Base-by-base conservation (phyloP, 768 basidiomycete genomes). In the Pisolithus sp. region DNA sequence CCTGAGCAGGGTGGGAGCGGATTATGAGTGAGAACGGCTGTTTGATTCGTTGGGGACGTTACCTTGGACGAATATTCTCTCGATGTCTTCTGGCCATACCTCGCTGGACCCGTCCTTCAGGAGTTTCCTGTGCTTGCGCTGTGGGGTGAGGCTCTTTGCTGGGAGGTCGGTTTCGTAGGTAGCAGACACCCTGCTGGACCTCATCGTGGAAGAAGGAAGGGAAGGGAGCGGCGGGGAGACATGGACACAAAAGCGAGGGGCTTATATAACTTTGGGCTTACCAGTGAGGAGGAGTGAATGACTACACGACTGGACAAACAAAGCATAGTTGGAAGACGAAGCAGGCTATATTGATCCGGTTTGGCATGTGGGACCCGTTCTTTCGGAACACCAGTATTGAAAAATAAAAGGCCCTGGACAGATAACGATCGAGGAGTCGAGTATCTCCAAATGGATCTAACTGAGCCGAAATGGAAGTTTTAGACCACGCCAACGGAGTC, bases 51-150 rank as follows among this genome's bases (percentile, higher is more conserved):
- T 39, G 13, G 24, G n/a, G 37, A 10, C 57, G 62, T 49, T 10
- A 83, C 88, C 88, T 70, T 86, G 74, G 12, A 90, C 85, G 67
- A 91, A 91, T 59, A 86, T 68, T 63, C 79, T 76, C 66, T 91
- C 89, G 61, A 90, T 77, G 50, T 73, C 68, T 66, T 89, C 86
- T 47, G 89, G 88, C 89, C 89, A 91, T 48, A 91, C 89, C 59
- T 89, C 88, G 62, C 69, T 72, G 37, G 77, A 75, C 62, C 88
- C 88, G 58, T 90, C 87, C 65, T 89, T 90, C 69, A 91, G 75
- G 55, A 90, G 83, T 67, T 90, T 91, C 61, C 85, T 76, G 69
- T 90, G 88, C 58, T 89, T 89, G 51, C 88, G 77, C 65, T 85
- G 83, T 18, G 88, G 87, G 1, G 86, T 90, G 54, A 67, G 67